A percentile compares a stretch with the other conserved stretches of the same genome.
phyloP scores from a whole-genome alignment of 768 basidiomycete species.

The Auricularia cornea region DNA sequence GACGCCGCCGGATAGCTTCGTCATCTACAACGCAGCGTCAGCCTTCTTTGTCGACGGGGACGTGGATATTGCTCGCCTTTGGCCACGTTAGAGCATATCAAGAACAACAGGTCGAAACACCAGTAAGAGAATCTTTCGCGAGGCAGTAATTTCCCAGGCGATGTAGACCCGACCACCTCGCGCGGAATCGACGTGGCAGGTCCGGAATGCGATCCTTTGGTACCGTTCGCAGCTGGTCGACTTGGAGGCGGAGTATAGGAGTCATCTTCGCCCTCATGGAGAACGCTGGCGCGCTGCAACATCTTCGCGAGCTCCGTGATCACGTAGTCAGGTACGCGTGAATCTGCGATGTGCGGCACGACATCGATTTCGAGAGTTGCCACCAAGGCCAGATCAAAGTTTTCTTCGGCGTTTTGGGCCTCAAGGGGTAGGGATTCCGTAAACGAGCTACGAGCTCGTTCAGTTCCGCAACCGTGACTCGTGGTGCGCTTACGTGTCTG shows the following conservation, averaged over 20 bases:
- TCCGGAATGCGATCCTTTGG: not conserved
- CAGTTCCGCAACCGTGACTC: not conserved
- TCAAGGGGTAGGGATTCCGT: conserved; percentile 52
- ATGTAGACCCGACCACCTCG: conserved; percentile 48
- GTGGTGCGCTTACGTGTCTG: conserved; percentile 58
- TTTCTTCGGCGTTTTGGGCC: conserved; percentile 69
- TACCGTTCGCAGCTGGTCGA: not conserved
- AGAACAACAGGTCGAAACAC: conserved; percentile 83
- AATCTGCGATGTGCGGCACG: conserved; percentile 52
- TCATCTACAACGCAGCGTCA: conserved; percentile 36
- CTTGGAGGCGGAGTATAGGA: not conserved
- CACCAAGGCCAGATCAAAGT: conserved; percentile 77
- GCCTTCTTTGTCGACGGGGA: no score
- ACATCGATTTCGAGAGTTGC: conserved; percentile 73
- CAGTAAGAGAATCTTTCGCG: conserved; percentile 87
- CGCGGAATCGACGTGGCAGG: conserved; percentile 5
- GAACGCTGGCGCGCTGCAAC: conserved; percentile 60
- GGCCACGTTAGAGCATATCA: conserved; percentile 62
- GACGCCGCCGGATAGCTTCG: conserved; percentile 48
- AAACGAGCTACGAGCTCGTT: conserved; percentile 36
- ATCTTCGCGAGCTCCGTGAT: conserved; percentile 60
- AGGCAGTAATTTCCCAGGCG: conserved; percentile 45
- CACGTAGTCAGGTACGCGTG: conserved; percentile 61
- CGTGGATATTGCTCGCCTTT: no score
- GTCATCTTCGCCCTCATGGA: conserved; percentile 34